Evolutionary conservation across 1,284 basidiomycete genomes (phyloP).

Genomic region (Malassezia nana): DNA sequence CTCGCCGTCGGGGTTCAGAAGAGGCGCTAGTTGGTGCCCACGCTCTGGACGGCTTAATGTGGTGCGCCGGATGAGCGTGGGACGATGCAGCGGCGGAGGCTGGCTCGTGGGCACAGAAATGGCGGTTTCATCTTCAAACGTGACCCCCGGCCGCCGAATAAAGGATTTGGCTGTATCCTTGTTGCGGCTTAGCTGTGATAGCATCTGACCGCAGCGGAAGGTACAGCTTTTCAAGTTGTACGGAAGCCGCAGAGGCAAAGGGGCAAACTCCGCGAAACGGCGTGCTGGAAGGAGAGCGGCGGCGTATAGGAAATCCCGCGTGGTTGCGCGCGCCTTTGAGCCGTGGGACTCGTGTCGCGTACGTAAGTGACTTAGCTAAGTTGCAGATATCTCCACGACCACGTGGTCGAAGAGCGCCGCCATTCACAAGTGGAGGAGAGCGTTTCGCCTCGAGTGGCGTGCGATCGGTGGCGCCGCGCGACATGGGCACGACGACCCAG

Average conservation of each 20-base stretch:
- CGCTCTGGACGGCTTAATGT: conserved; percentile 64
- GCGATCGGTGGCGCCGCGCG: background rate
- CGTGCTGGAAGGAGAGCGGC: background rate
- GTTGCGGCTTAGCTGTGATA: conserved; percentile 12
- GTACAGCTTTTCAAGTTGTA: no score
- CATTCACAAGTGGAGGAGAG: background rate
- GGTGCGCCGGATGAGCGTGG: conserved; percentile 48
- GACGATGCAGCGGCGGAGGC: conserved; percentile 43
- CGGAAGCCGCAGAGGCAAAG: no score
- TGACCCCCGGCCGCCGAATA: conserved; percentile 31
- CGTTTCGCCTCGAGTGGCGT: background rate
- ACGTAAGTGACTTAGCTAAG: conserved; percentile 2
- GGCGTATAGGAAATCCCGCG: background rate
- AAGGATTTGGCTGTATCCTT: conserved; percentile 33
- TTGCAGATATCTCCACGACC: background rate
- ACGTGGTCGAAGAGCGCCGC: background rate
- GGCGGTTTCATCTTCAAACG: conserved; percentile 23
- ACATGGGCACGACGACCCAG: background rate
- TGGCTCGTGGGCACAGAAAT: conserved; percentile 37
- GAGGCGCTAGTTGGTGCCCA: conserved; percentile 58
- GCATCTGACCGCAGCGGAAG: conserved; percentile 7
- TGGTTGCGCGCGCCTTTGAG: background rate
- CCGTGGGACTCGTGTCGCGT: background rate
- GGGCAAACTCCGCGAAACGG: background rate
- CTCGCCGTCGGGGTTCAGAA: conserved; percentile 53